Base-by-base conservation (phyloP, 352 stramenopile species). In the Pythium aquatile region DNA sequence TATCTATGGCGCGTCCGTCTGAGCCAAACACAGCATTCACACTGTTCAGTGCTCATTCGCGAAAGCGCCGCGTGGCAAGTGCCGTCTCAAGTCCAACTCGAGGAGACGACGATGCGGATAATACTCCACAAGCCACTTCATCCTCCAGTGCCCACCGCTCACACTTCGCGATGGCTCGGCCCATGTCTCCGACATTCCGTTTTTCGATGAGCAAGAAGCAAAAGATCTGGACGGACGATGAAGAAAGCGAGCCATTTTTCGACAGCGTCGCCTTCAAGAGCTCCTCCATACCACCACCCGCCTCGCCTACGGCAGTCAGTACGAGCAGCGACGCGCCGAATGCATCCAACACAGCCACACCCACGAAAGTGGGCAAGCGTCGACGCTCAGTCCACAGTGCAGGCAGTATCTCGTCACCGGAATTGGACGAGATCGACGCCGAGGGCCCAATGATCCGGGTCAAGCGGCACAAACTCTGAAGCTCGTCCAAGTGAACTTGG, bases 191-290 rank as follows among this genome's bases (percentile, higher is more conserved):
- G 20, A 72, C 65, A 1, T 72, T 72, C 33, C 58, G 59, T 8
- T 72, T 72, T 28, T 56, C 65, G 1, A 64, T 60, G 54, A 71
- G 7, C 44, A 72, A 72, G 54, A 71, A 71, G 26, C 65, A 63
- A n/a, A 72, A 72, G 49, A 49, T 68, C 1, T 68, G 58, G 65
- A 65, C 46, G 11, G 58, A 70, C 11, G 62, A 69, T 11, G 63
- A 69, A 17, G 52, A 62, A 13, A 44, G 65, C 57, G 64, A 65
- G 26, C 57, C 64, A 2, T 8, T 70, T 29, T 52, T 66, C 16
- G 58, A 71, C 35, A 30, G 39, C 1, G 59, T 56, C 20, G 46
- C 63, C 16, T 37, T 65, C 37, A 69, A 69, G 40, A 59, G 52
- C 26, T 33, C 49, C 2, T 61, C 57, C n/a, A 49, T 69, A 57